These are phyloP conservation scores for Barnettozyma botsteinii DNA, from an alignment of 805 yeast species.

Conservation along the genomic window DNA sequence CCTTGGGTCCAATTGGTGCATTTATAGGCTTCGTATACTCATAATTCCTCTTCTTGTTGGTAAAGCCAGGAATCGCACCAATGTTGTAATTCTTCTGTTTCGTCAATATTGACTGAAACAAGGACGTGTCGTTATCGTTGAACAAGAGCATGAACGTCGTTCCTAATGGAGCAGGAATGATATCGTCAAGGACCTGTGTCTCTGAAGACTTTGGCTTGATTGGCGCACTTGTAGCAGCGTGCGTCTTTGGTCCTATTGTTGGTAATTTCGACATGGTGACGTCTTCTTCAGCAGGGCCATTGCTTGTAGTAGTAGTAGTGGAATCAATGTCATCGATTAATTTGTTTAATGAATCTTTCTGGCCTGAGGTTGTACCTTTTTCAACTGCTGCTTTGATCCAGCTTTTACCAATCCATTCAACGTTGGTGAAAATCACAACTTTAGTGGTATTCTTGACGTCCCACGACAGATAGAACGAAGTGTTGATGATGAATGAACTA, in stretches of 20 bases:
- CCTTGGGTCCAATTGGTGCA: conserved; percentile 87
- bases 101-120: conserved; percentile 40
- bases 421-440: conserved; percentile 45
- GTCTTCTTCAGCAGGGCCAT: conserved; percentile 12
- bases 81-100: conserved; percentile 61
- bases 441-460: conserved; percentile 49
- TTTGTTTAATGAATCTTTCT: conserved; percentile 48
- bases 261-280: conserved; percentile 24
- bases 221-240: conserved; percentile 38
- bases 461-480: conserved; percentile 59
- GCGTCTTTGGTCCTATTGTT: conserved; percentile 32
- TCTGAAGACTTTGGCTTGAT: conserved; percentile 43
- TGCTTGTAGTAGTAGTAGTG: conserved; percentile 14
- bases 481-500: conserved; percentile 53
- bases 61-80: conserved; percentile 38
- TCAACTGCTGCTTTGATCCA: conserved; percentile 78
- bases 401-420: conserved; percentile 70
- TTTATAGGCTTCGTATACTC: conserved; percentile 69
- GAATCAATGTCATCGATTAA: conserved; percentile 36
- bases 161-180: conserved; percentile 60
- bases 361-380: conserved; percentile 68
- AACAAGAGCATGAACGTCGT: conserved; percentile 51
- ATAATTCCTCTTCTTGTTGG: conserved; percentile 41
- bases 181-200: conserved; percentile 43
- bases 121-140: conserved; percentile 48